These are phyloP conservation scores for Nakataea oryzae DNA, from an alignment of 2,329 filamentous ascomycete species.

Conservation along the genomic window DNA sequence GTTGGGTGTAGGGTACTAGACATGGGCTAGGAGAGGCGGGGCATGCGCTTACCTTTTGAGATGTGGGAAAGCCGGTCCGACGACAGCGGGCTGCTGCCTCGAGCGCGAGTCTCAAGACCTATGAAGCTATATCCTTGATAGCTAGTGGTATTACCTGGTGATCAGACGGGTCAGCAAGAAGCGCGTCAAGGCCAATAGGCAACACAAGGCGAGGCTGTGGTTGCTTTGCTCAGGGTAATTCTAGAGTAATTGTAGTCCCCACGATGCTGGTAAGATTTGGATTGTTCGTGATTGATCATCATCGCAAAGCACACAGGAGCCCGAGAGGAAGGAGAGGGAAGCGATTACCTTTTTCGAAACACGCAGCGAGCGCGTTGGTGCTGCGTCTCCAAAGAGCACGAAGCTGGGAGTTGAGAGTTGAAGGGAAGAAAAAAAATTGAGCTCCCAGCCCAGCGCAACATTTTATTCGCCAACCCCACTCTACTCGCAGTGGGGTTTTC, in stretches of 20 bases:
- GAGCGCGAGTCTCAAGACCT: neutral
- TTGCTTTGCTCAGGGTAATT: constrained; percentile 45
- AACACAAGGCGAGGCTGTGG: constrained; percentile 6
- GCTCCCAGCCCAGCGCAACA: neutral
- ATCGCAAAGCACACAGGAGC: constrained; percentile 16
- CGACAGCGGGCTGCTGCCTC: neutral
- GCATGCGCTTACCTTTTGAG: constrained; percentile 34
- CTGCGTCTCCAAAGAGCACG: neutral
- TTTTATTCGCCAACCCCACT: neutral
- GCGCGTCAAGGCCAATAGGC: neutral
- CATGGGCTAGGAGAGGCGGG: neutral
- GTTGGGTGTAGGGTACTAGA: constrained; percentile 6
- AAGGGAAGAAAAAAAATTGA: constrained; percentile 8
- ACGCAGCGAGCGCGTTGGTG: neutral
- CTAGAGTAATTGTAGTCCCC: constrained; percentile 41
- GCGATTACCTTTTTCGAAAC: neutral
- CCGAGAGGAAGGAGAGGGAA: constrained; percentile 2
- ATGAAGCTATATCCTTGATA: neutral
- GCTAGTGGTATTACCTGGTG: constrained; percentile 9
- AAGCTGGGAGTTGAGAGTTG: constrained; percentile 1
- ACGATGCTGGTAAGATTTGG: constrained; percentile 50
- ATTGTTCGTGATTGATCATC: constrained; percentile 47
- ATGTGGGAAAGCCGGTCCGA: neutral
- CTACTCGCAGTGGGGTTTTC: neutral
- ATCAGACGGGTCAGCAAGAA: neutral